A percentile compares a stretch with the other conserved stretches of the same genome.
Conservation (phyloP, 805 yeast genomes). For the Lachancea fermentati region DNA sequence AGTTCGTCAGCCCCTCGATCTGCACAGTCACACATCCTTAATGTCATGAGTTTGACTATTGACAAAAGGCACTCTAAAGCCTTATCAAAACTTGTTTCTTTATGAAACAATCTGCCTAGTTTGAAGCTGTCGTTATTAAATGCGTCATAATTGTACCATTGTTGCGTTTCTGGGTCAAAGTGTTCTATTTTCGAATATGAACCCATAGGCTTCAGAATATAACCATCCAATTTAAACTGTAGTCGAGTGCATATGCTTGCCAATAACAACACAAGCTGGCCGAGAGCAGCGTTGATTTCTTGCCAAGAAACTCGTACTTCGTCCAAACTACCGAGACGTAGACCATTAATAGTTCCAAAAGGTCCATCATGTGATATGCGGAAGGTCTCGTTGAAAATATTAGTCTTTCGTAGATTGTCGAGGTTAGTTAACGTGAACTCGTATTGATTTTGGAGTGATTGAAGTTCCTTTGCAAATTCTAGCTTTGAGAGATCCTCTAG, state of each 20-base stretch:
- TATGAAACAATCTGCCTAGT: constrained; percentile 56
- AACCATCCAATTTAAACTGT: constrained; percentile 49
- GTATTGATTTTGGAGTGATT: constrained; percentile 57
- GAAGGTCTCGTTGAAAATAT: constrained; percentile 80
- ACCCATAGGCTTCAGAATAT: constrained; percentile 74
- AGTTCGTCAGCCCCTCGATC: constrained; percentile 27
- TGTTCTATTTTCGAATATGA: constrained; percentile 66
- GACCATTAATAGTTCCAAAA: constrained; percentile 83
- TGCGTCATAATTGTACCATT: constrained; percentile 47
- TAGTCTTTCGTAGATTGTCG: constrained; percentile 65
- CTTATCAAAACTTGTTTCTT: constrained; percentile 70
- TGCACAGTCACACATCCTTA: constrained; percentile 26
- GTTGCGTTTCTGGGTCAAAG: constrained; percentile 34
- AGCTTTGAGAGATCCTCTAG: constrained; percentile 47
- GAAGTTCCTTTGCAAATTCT: constrained; percentile 48
- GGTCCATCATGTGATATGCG: constrained; percentile 77
- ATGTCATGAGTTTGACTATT: constrained; percentile 22
- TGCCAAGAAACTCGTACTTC: constrained; percentile 72
- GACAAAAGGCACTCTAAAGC: constrained; percentile 74
- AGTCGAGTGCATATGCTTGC: constrained; percentile 58
- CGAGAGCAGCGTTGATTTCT: constrained; percentile 87
- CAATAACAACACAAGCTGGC: constrained; percentile 69
- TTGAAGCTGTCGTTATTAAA: constrained; percentile 67
- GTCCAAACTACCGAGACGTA: constrained; percentile 67
- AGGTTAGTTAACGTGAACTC: constrained; percentile 58